Evolutionary conservation across 169 alveolate species (phyloP).

Genomic region (Toxoplasma gondii): DNA sequence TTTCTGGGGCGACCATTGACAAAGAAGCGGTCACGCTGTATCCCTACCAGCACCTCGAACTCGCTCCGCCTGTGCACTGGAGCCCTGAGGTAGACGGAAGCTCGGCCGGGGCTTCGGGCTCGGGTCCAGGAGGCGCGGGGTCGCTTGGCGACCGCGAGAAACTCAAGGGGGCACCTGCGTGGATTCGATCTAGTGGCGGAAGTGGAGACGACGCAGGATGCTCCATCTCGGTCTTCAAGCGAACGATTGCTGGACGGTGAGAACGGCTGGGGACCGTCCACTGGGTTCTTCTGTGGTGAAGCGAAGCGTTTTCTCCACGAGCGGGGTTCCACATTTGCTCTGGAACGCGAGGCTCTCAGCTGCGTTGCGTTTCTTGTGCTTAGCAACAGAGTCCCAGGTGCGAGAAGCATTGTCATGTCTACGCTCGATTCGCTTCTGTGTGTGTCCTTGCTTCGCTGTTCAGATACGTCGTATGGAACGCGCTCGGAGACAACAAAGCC

Average conservation of each 20-base stretch:
- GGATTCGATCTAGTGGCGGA: background rate
- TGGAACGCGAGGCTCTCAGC: too few species aligned
- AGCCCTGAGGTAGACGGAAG: background rate
- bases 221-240: conserved; percentile 3
- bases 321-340: too few species aligned
- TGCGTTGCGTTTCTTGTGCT: too few species aligned
- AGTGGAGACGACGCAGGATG: background rate
- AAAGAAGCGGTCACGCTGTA: conserved; percentile 14
- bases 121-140: too few species aligned
- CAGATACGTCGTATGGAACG: conserved; percentile 14
- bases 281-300: too few species aligned
- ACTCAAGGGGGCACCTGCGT: background rate
- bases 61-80: background rate
- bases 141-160: background rate
- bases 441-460: background rate
- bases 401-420: background rate
- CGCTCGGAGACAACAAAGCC: conserved; percentile 8
- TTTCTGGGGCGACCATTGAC: background rate
- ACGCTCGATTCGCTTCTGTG: background rate
- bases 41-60: conserved; percentile 24
- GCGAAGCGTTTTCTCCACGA: too few species aligned
- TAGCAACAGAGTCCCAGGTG: too few species aligned
- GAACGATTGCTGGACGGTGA: conserved; percentile 7
- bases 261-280: background rate
- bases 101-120: background rate